Base-by-base conservation (phyloP, 2,329 filamentous ascomycete genomes). In the Incumbomyces lentus region DNA sequence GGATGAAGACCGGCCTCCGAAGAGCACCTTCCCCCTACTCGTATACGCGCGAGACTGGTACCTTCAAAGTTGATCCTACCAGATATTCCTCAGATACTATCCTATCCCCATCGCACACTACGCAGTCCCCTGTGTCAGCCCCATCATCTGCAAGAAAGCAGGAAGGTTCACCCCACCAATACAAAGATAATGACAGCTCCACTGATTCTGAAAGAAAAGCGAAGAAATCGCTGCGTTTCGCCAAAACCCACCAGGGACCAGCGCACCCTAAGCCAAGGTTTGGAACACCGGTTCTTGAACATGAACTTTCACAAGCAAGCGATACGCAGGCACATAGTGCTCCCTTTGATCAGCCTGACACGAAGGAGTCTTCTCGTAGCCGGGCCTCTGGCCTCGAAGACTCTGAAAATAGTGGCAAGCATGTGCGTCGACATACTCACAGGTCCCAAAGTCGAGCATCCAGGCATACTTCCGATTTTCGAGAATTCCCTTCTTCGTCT, bases 151-250 rank as follows among this genome's bases (percentile, higher is more conserved):
- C 33, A 10, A 11, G 18, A 3, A 19, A 45, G 13, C 42, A 38
- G 17, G 17, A 49, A 19, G 35, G 17, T 10, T 22, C 29, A n/a
- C n/a, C 4, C 18, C 17, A 19, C 22, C 13, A 44, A 2, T 18
- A 32, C 12, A 16, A 36, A 19, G 18, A 37, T 17, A 14, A 14
- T 33, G 42, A 38, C 4, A 38, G 34, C 31, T 38, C 19, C 11
- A 16, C 32, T 39, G 47, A 53, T 49, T 31, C 64, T 50, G 75
- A 81, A 60, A 76, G 77, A 63, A 88, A 85, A 68, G 79, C 83
- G 61, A 84, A 88, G 71, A 95, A 95, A 72, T 93, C 87, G 39
- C 89, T 96, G 62, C 82, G 88, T 55, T 96, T 96, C 68, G 42
- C 33, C 12, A 34, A 38, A 37, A 22, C 33, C 16, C 42, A 14